Evolutionary conservation across 768 basidiomycete species (phyloP), one percentile per base, ranked within the genome.

Genomic region (Suillus alpinus): DNA sequence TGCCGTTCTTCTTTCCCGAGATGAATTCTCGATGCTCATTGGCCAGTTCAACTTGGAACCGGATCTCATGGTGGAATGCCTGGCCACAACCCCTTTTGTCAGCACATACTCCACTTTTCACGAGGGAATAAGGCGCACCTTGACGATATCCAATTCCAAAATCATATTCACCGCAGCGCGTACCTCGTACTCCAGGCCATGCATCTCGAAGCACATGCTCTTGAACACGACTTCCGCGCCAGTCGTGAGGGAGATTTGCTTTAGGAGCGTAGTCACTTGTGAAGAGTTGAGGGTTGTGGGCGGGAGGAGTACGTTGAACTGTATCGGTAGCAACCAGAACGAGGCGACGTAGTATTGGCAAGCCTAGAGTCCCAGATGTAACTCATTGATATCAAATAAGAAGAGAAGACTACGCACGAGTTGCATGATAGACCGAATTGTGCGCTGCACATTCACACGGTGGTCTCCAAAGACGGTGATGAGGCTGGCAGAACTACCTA

Each of bases 21-120:
- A 99, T 97, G 77, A 98, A 99, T 67, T 99, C 96, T 61, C 95
- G 88, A 67, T 98, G 95, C 73, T 99, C 97, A 73, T 96, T 96
- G 46, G 95, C 91, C 6, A 98, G 85, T 75, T 99, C 97, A 58
- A 98, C 94, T 76, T 98, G 95, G 79, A 98, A 98, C 53, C 94
- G 91, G 64, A 98, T 94, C 77, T 99, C 96, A 69, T 95, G 95
- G 67, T 97, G 94, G 80, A 95, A 98, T 41, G 86, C 80, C 94
- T 95, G 65, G 1, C 43, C 6, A n/a, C n/a, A n/a, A n/a, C 36
- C 67, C 58, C 18, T 46, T 34, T 32, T 46, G 13, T 66, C 39
- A 32, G 20, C 23, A 49, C 6, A 57, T 32, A 47, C n/a, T n/a
- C n/a, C 56, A 46, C 16, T 23, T 10, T 32, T n/a, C 6, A 32